Evolutionary conservation across 805 yeast species (phyloP), one percentile per base, ranked within the genome.

Genomic region (Tetrapisispora pingtungensis): DNA sequence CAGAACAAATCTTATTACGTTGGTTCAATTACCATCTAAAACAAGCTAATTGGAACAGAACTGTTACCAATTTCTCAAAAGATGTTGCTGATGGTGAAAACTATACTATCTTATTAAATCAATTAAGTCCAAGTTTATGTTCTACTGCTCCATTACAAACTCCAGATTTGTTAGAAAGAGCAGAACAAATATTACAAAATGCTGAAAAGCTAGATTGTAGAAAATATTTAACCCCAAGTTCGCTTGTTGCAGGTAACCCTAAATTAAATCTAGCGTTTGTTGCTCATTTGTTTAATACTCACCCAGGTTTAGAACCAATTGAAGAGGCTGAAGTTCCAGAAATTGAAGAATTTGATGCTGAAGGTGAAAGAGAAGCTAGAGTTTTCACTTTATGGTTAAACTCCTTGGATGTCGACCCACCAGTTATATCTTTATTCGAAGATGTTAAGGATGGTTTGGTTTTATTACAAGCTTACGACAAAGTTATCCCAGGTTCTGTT

Each of bases 281-380:
- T 47, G 98, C 98, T 36, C 95, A 93, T 63, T 72, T 93, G 62
- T 93, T 93, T 74, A 93, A 93, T 70, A 90, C 96, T 7, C 80
- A 86, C 61, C 98, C 98, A 40, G 97, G 98, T 41, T 75, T 93
- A 52, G 97, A 89, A 48, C 97, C 97, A 46, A 77, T 90, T 51
- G 94, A 86, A 59, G 97, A 89, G 67, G 33, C 36, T 10, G 97
- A 90, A 64, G 83, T 80, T 56, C 85, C 93, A 26, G 97, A 89
- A 62, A 86, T 93, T 55, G 98, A 93, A 70, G 97, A 87, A 54
- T 93, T 93, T 59, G 98, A 93, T 63, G 98, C 98, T 22, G 98
- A 93, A 69, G 98, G 98, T 50, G 98, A 93, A 69, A 84, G 98
- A 69, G 98, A 93, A 70, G 98, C 98, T 3, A 78, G 98, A 65